Evolutionary conservation across 768 basidiomycete species (phyloP), one percentile per base, ranked within the genome.

Genomic region (Agaricus blazei): DNA sequence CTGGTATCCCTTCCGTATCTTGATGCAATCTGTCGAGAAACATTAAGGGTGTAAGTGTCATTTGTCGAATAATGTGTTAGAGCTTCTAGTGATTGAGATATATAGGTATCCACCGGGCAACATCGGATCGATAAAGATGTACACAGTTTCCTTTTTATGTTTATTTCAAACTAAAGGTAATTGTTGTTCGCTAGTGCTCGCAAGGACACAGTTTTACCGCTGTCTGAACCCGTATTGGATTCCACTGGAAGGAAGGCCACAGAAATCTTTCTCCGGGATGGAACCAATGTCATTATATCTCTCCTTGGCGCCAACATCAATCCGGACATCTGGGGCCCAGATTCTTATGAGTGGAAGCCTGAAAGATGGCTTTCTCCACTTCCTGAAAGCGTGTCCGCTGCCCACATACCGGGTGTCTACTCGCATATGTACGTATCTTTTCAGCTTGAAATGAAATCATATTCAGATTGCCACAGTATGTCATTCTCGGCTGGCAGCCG

Each of bases 301-400:
- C 68, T 63, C 44, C 70, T 51, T 67, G 73, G 38, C 38, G 72
- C 69, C 2, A 80, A 80, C 56, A 63, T 68, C 0, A 70, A 70
- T 43, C 67, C 65, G 15, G 67, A 68, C 11, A 58, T 79, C 15
- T 82, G 77, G 78, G 79, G 79, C 9, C 67, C 70, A 2, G 78
- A 81, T 57, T 73, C 74, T 2, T 38, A 66, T 12, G 73, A 78
- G 56, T 79, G 76, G 70, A 79, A 75, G 47, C 79, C 78, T 0
- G 77, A 79, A 56, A 63, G 79, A 19, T 82, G 80, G 79, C 62
- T 79, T 3, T 63, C 63, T 1, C 63, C 56, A 34, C 58, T 66
- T 23, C 65, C 63, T 1, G 59, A 65, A 5, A 58, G 61, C 24
- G 62, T 75, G 9, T 57, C 57, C 1, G 63, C 67, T n/a, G 72